Evolutionary conservation across 169 alveolate genomes (phyloP), one percentile per base, ranked within the genome.

Genomic region (Plasmodium vinckei): DNA sequence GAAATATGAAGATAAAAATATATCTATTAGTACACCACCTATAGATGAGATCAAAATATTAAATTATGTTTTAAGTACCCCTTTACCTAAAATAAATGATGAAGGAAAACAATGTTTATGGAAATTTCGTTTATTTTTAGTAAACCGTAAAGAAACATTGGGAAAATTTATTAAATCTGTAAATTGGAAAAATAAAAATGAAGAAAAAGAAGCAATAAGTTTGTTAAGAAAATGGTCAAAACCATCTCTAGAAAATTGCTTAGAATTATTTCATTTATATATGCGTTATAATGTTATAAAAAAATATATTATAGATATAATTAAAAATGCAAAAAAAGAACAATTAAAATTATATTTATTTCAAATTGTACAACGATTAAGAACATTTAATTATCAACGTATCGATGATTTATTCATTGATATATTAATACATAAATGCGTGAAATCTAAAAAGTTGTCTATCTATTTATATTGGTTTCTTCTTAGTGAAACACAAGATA

Each of bases 251-350:
- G 92, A 59, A 23, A 73, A 89, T 23, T 64, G 93, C 46, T 54
- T 93, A 67, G 96, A 93, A 49, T 51, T 93, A n/a, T 42, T 93
- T 7, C 72, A 93, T 17, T 27, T 57, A n/a, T 84, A 93, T 51
- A 56, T 93, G 47, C 82, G 67, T n/a, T 39, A 60, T 15, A 10
- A 15, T 33, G 72, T 47, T 6, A 68, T 82, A 57, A 65, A 69
- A 51, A 82, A 82, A 44, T 82, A 82, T 68, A 59, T 82, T 57
- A 69, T 82, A 17, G 51, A 82, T 19, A 82, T 82, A 17, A 65
- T 82, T 59, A 70, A 25, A 2, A 61, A 82, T 27, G 61, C 86
- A 21, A 68, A 65, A 68, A 82, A 82, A 44, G 84, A 82, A 15
- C 68, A 82, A 25, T 12, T 82, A 5, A 65, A 82, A 23, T 82